phyloP scores from a whole-genome alignment of 345 rosid genomes.

The Arabis hirsuta region DNA sequence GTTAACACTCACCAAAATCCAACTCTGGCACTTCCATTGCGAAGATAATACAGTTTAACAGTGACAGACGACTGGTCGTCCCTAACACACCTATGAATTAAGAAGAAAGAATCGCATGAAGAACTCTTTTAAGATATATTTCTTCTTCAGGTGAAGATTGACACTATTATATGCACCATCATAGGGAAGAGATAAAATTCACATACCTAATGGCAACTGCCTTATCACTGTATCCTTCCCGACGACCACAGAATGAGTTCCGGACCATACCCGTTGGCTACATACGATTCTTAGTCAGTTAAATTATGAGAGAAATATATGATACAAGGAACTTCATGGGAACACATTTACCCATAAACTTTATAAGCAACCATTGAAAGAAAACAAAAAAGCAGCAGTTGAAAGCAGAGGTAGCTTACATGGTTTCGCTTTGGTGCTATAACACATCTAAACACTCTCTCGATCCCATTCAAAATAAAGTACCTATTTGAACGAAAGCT shows the following conservation, averaged over 20 bases:
- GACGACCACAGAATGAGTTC: slow-evolving; percentile 77
- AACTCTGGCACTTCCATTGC: slow-evolving; percentile 91
- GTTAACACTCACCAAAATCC: slow-evolving; percentile 85
- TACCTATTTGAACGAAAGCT: slow-evolving; percentile 56
- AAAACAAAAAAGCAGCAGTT: background rate
- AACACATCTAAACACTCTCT: slow-evolving; percentile 85
- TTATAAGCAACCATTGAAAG: slow-evolving; percentile 5
- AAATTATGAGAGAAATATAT: slow-evolving; percentile 27
- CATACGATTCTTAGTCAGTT: slow-evolving; percentile 46
- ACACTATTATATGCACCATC: slow-evolving; percentile 20
- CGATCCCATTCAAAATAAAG: slow-evolving; percentile 90
- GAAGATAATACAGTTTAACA: slow-evolving; percentile 80
- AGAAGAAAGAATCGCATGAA: slow-evolving; percentile 21
- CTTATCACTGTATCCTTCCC: slow-evolving; percentile 84
- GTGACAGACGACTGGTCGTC: slow-evolving; percentile 83
- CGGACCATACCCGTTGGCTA: slow-evolving; percentile 93
- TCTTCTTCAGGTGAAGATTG: slow-evolving; percentile 26
- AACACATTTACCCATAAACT: background rate
- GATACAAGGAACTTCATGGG: slow-evolving; percentile 14
- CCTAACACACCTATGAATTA: slow-evolving; percentile 78
- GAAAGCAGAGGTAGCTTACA: slow-evolving; percentile 56
- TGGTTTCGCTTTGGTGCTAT: slow-evolving; percentile 90
- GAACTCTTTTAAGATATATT: slow-evolving; percentile 9
- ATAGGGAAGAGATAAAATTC: slow-evolving; percentile 20
- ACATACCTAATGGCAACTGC: slow-evolving; percentile 87